phyloP scores from a whole-genome alignment of 2,329 filamentous ascomycete genomes.

The Neophaeococcomyces mojaviensis region DNA sequence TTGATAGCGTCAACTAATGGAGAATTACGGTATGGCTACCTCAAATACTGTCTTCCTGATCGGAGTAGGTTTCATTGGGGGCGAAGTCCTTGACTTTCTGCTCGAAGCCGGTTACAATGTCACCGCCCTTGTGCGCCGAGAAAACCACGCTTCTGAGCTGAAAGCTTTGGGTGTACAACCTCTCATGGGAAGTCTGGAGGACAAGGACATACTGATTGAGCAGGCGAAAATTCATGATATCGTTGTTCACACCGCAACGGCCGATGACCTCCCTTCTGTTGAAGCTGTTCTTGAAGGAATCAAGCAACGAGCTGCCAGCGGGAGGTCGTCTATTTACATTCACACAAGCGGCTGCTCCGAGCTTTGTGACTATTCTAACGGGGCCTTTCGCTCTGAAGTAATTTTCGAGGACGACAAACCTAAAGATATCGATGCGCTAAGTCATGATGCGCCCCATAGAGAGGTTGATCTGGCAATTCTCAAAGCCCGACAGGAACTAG shows the following conservation, averaged over 20 bases:
- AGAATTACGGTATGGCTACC: too few species aligned
- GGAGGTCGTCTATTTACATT: conserved; percentile 39
- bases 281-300: conserved; percentile 41
- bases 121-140: conserved; percentile 27
- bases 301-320: conserved; percentile 30
- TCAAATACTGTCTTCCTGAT: conserved; percentile 19
- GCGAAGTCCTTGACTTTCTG: conserved; percentile 40
- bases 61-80: conserved; percentile 31
- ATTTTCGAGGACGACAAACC: conserved; percentile 39
- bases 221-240: conserved; percentile 35
- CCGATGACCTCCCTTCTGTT: conserved; percentile 41
- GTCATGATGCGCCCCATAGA: conserved; percentile 39
- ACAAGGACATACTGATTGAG: conserved; percentile 33
- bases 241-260: conserved; percentile 43
- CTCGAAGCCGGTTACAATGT: conserved; percentile 36
- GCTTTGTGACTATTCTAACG: conserved; percentile 32
- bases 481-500: conserved; percentile 29
- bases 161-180: conserved; percentile 31
- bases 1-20: too few species aligned
- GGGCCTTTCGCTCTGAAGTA: conserved; percentile 30
- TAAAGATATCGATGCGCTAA: conserved; percentile 34
- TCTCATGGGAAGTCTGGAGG: conserved; percentile 36
- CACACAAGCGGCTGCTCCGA: conserved; percentile 42
- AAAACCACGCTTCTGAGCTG: conserved; percentile 13
- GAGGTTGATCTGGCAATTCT: conserved; percentile 41